Base-by-base conservation (phyloP, 495 filamentous ascomycete species). In the Penicillium atrosanguineum region DNA sequence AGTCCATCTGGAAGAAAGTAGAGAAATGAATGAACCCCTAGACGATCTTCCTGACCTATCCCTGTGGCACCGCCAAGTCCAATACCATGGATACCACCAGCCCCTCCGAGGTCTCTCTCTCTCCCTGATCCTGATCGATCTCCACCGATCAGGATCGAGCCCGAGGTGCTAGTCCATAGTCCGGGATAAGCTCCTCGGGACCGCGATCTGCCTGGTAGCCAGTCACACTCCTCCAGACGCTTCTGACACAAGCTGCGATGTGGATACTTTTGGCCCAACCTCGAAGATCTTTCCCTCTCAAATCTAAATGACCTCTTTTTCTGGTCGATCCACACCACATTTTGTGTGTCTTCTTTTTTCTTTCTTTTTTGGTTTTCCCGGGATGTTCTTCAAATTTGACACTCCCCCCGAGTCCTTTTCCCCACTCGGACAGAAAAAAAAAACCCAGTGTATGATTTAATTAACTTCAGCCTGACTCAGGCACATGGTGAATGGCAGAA, bases 1-100 rank as follows among this genome's bases (percentile, higher is more conserved):
- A 39, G 50, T 53, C 56, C 58, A 54, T 59, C 59, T 65, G 56
- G 60, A 65, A 60, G 62, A 34, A 65, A 66, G 63, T 64, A 57
- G 61, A 56, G 61, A 44, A 31, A 31, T 31, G 28, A 31, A 57
- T 60, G 56, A 65, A 65, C 54, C 56, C 15, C 48, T 56, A 50
- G 54, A 46, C 44, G 60, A 65, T 65, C 56, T 38, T 43, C 46
- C 39, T 18, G 63, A 58, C 63, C 60, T 54, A 60, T 57, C 44
- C 60, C 54, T 43, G 38, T 0, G 25, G 20, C 28, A 23, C 28
- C 28, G 41, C 29, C 48, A 44, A 49, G 46, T 15, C 46, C 19
- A 46, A 16, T 41, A 20, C 57, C 60, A 63, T 40, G 56, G 60
- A 54, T 61, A 28, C 55, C 47, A 55, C 61, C 49, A 55, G 31